Conservation (phyloP, 305 asterid species). For the Solanum hybrid region DNA sequence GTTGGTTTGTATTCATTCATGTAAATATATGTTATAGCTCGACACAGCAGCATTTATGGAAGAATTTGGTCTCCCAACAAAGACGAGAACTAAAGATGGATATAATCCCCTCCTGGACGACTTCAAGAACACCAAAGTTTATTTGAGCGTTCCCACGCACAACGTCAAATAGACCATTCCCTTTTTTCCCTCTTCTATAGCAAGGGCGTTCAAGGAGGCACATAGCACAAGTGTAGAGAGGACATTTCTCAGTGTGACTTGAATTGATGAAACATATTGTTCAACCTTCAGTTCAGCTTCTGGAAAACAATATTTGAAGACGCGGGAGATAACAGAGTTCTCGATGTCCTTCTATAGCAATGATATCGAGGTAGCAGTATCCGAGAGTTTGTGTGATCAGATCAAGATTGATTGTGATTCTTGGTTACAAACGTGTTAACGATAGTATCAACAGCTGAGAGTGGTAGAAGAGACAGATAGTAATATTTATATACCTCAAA, state of each 20-base stretch:
- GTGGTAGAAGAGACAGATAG: neutral
- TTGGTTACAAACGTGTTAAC: neutral
- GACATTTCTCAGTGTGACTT: neutral
- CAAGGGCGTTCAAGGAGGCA: neutral
- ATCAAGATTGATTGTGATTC: neutral
- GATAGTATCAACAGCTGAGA: neutral
- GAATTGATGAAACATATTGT: neutral
- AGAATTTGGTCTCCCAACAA: slow-evolving; percentile 87
- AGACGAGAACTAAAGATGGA: slow-evolving; percentile 90
- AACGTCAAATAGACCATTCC: slow-evolving; percentile 45
- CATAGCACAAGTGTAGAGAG: neutral
- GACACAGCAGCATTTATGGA: slow-evolving; percentile 92
- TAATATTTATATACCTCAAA: too few species aligned
- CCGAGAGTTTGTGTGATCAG: neutral
- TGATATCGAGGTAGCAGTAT: neutral
- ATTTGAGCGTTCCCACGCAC: slow-evolving; percentile 91
- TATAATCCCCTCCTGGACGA: slow-evolving; percentile 97
- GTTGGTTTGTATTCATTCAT: neutral
- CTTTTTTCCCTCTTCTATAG: neutral
- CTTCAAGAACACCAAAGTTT: slow-evolving; percentile 89
- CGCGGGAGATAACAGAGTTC: neutral
- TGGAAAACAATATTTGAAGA: neutral
- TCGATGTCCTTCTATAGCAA: neutral
- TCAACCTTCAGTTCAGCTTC: neutral
- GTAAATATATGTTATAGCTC: slow-evolving; percentile 35